Evolutionary conservation across 2,329 filamentous ascomycete species (phyloP).

Genomic region (Claviceps pusilla): DNA sequence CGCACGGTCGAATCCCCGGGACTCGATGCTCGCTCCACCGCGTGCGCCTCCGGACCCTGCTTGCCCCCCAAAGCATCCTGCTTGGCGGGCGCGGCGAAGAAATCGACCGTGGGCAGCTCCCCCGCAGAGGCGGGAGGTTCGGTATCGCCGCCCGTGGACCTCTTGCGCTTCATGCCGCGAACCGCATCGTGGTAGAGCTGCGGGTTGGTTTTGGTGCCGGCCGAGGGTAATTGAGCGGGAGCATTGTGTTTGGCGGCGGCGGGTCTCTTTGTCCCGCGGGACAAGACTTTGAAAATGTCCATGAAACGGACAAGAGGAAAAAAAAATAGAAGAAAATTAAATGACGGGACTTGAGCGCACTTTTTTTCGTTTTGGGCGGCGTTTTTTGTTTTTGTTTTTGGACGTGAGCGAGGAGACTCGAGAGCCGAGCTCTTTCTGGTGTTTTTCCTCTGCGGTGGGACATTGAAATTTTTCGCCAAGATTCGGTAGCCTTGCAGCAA

Average conservation of each 20-base stretch:
- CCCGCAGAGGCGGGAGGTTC: slow-evolving; percentile 12
- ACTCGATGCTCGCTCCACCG: slow-evolving; percentile 14
- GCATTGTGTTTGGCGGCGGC: slow-evolving; percentile 16
- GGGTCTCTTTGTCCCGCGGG: slow-evolving; percentile 48
- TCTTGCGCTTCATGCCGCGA: slow-evolving; percentile 39
- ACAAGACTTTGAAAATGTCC: slow-evolving; percentile 62
- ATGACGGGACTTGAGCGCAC: too few species aligned
- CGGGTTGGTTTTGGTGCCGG: slow-evolving; percentile 48
- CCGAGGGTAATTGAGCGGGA: slow-evolving; percentile 42
- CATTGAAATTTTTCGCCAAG: slow-evolving; percentile 7
- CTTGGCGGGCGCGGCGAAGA: slow-evolving; percentile 38
- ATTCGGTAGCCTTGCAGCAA: slow-evolving; percentile 9
- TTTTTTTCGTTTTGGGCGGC: too few species aligned
- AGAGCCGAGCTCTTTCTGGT: neutral
- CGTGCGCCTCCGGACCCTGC: slow-evolving; percentile 7
- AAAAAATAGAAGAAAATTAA: neutral
- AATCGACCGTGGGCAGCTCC: slow-evolving; percentile 37
- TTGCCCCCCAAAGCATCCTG: slow-evolving; percentile 20
- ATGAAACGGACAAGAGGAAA: slow-evolving; percentile 23
- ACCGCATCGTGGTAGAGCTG: slow-evolving; percentile 52
- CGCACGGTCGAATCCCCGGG: slow-evolving; percentile 8
- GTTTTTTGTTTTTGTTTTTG: neutral
- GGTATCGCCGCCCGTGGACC: slow-evolving; percentile 25
- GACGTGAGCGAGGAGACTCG: too few species aligned
- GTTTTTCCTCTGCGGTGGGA: neutral